Conservation (phyloP, 1,284 basidiomycete species). For the Fistulinella cinereoalba region DNA sequence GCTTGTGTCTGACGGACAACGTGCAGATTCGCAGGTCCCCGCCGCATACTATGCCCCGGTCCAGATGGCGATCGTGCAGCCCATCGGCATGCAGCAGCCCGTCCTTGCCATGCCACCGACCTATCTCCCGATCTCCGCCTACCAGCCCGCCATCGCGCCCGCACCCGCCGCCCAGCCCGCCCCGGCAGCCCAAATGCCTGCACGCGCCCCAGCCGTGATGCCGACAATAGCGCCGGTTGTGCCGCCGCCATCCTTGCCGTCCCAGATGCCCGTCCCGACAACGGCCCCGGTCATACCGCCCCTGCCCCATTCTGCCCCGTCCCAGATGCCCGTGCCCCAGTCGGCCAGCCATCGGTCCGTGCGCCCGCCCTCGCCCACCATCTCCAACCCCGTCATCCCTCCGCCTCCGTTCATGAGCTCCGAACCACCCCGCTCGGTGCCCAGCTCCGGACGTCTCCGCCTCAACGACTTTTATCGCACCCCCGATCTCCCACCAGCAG, state of each 20-base stretch:
- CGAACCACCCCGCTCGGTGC: slow-evolving; percentile 9
- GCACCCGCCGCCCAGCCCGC: slow-evolving; percentile 3
- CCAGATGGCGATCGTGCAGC: slow-evolving; percentile 23
- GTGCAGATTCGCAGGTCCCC: slow-evolving; percentile 25
- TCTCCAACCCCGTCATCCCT: slow-evolving; percentile 21
- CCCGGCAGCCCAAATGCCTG: slow-evolving; percentile 19
- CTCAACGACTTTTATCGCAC: slow-evolving; percentile 32
- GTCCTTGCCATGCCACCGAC: slow-evolving; percentile 26
- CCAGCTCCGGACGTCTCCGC: slow-evolving; percentile 19
- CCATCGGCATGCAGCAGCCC: slow-evolving; percentile 26
- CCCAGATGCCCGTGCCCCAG: slow-evolving; percentile 25
- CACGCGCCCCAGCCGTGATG: too few relatives aligned
- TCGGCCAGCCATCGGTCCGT: slow-evolving; percentile 1
- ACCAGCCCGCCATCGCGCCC: slow-evolving; percentile 14
- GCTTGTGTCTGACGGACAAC: neutral
- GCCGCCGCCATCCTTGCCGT: neutral
- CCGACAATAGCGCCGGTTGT: too few relatives aligned
- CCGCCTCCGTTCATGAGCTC: slow-evolving; percentile 16
- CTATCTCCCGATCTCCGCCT: slow-evolving; percentile 23
- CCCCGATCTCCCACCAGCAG: slow-evolving; percentile 3
- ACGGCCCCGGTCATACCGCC: too few relatives aligned
- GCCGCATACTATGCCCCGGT: slow-evolving; percentile 32
- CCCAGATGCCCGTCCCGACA: too few relatives aligned
- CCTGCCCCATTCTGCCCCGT: slow-evolving; percentile 10
- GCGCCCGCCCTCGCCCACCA: slow-evolving; percentile 16